Evolutionary conservation across 345 rosid genomes (phyloP).

Genomic region (Mallotus nudiflorus): DNA sequence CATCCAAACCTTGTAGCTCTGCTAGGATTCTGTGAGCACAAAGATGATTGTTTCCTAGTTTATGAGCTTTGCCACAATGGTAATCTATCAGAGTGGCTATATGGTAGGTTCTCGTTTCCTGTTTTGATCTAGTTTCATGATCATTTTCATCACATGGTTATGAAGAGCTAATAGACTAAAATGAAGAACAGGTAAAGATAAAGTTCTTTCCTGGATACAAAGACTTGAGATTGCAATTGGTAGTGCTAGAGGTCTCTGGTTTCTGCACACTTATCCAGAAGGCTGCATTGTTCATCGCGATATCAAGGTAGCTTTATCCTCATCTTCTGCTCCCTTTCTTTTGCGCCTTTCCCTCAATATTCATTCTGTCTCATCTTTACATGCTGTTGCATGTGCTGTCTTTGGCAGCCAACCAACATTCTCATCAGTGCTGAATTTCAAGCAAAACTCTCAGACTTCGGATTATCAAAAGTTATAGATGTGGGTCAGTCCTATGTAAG

Average conservation of each 20-base stretch:
- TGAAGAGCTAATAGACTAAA: neutral
- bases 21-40: constrained; percentile 48
- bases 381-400: constrained; percentile 1
- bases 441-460: constrained; percentile 62
- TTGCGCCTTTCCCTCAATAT: neutral
- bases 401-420: constrained; percentile 56
- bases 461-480: constrained; percentile 60
- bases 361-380: constrained; percentile 6
- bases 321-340: constrained; percentile 10
- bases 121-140: neutral
- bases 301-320: constrained; percentile 38
- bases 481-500: constrained; percentile 56
- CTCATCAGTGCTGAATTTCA: constrained; percentile 46
- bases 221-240: constrained; percentile 52
- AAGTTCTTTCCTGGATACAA: constrained; percentile 45
- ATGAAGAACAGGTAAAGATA: constrained; percentile 44
- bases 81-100: constrained; percentile 62
- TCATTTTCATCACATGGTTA: neutral
- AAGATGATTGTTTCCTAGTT: constrained; percentile 54
- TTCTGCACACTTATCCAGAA: constrained; percentile 47
- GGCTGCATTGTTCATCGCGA: constrained; percentile 58
- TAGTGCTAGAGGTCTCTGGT: constrained; percentile 43
- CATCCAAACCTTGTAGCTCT: constrained; percentile 64
- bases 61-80: constrained; percentile 60
- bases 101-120: constrained; percentile 32